Evolutionary conservation across 768 basidiomycete species (phyloP).

Genomic region (Russula sp.): DNA sequence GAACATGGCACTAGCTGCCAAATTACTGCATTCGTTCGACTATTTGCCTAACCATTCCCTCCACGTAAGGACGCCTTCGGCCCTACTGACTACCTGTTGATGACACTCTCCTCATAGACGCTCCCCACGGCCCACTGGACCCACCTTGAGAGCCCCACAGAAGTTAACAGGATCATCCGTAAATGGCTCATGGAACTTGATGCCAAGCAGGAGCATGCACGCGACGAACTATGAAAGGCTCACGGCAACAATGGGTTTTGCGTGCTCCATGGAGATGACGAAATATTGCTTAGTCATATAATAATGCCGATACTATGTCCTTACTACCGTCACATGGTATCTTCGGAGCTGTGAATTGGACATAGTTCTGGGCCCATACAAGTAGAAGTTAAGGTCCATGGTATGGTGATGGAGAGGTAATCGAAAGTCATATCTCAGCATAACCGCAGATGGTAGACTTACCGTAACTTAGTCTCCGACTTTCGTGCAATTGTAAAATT

Average conservation of each 20-base stretch:
- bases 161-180: slow-evolving; percentile 46
- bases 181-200: slow-evolving; percentile 42
- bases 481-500: background rate
- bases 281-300: background rate
- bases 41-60: slow-evolving; percentile 35
- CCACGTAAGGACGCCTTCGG: slow-evolving; percentile 28
- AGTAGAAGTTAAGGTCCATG: background rate
- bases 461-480: too few species aligned
- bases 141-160: slow-evolving; percentile 52
- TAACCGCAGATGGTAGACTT: too few species aligned
- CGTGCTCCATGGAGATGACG: background rate
- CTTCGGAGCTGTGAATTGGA: background rate
- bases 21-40: slow-evolving; percentile 27
- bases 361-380: background rate
- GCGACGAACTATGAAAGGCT: slow-evolving; percentile 14
- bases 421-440: background rate
- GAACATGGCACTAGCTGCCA: slow-evolving; percentile 35
- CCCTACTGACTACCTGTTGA: background rate
- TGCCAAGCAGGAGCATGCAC: slow-evolving; percentile 1
- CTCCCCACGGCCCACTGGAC: slow-evolving; percentile 60
- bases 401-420: too few species aligned
- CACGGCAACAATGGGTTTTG: background rate
- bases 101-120: slow-evolving; percentile 32
- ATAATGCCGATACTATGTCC: background rate
- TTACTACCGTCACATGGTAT: background rate